Evolutionary conservation across 345 rosid species (phyloP).

Genomic region (Tarenaya hassleriana): DNA sequence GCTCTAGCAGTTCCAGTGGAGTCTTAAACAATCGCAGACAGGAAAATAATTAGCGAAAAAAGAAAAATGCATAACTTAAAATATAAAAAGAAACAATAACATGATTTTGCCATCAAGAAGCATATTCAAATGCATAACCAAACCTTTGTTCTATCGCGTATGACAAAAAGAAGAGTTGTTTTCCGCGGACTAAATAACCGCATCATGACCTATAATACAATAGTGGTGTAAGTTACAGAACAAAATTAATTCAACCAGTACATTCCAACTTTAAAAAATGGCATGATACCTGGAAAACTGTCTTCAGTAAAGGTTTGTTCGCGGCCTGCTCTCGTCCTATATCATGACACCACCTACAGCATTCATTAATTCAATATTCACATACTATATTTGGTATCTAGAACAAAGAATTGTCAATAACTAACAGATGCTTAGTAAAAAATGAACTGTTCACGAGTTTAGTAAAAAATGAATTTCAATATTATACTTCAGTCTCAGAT

Average conservation of each 20-base stretch:
- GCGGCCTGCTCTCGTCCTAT: conserved; percentile 94
- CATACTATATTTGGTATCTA: background rate
- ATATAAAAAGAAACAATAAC: conserved; percentile 4
- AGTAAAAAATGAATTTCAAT: background rate
- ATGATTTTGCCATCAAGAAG: conserved; percentile 9
- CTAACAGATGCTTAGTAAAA: background rate
- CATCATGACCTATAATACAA: conserved; percentile 63
- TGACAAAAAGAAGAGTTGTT: conserved; percentile 79
- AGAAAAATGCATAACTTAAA: conserved; percentile 7
- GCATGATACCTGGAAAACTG: conserved; percentile 68
- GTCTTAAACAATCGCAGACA: conserved; percentile 37
- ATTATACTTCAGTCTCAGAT: background rate
- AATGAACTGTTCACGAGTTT: background rate
- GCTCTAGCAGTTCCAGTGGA: conserved; percentile 65
- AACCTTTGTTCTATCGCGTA: conserved; percentile 89
- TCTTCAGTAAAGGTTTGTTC: conserved; percentile 82
- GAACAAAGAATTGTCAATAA: background rate
- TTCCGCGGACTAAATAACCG: conserved; percentile 84
- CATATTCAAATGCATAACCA: conserved; percentile 6
- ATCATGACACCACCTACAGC: conserved; percentile 82
- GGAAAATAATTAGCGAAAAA: conserved; percentile 2
- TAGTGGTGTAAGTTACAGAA: conserved; percentile 16
- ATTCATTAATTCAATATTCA: conserved; percentile 19
- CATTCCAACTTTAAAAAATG: conserved; percentile 6
- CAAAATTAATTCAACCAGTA: conserved; percentile 8